Base-by-base conservation (phyloP, 805 yeast genomes). In the Lipomyces lipofer region DNA sequence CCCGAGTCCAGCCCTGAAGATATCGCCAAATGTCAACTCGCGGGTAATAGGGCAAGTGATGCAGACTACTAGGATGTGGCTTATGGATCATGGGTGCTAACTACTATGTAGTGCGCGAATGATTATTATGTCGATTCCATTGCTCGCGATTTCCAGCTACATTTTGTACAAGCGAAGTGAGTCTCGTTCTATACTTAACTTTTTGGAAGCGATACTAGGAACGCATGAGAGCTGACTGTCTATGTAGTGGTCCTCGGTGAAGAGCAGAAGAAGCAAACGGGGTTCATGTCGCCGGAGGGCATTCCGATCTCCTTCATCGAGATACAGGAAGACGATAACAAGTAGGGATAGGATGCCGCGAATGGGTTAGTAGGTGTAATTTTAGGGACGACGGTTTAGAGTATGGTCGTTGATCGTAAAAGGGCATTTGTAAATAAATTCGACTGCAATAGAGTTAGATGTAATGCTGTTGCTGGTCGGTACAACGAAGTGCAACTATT, bases 91-190 rank as follows among this genome's bases (percentile, higher is more conserved):
- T 17, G 13, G 54, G 35, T 48, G 54, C 25, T 35, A n/a, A 43
- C 9, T 2, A 12, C 17, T 12, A 12, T 17, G 15, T 32, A 54
- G 58, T 22, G 19, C 25, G n/a, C 59, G 59, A 25, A 19, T 57
- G 27, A 24, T 57, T 21, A 29, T 57, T 21, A 51, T 57, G 58
- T 57, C 61, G 33, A 24, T 57, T 40, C 61, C 61, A 30, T 21
- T 57, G 22, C 38, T 57, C 2, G 55, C 43, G 6, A 43, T 51
- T 9, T 47, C 61, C 15, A 45, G 54, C 29, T 46, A 36, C 30
- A 36, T 57, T 35, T 17, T 57, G 19, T 57, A 57, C 40, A 54
- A 52, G 29, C 51, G 61, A 35, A 24, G 61, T 51, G n/a, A 55
- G 58, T 35, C 13, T 1, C 21, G n/a, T n/a, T n/a, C n/a, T n/a